Percentiles rank a stretch among this genome's conserved stretches.
phyloP scores from a whole-genome alignment of 805 yeast genomes.

The Danielozyma ontarioensis region DNA sequence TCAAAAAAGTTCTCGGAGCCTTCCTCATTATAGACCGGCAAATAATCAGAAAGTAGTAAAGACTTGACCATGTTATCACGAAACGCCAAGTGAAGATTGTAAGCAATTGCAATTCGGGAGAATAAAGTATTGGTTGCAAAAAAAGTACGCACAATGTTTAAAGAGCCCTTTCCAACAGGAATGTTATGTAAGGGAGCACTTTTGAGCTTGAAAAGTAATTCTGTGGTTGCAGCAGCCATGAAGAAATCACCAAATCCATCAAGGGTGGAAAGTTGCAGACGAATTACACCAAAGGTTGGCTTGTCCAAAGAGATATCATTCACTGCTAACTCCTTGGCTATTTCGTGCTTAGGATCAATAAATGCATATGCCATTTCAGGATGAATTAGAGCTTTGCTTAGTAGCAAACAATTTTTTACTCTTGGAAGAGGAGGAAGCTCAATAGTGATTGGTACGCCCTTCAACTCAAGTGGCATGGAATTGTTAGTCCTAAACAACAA shows the following conservation, averaged over 20 bases:
- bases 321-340: conserved; percentile 14
- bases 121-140: conserved; percentile 35
- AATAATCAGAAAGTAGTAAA: conserved; percentile 19
- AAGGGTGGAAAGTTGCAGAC: conserved; percentile 31
- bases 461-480: conserved; percentile 17
- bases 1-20: conserved; percentile 4
- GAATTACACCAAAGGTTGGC: conserved; percentile 16
- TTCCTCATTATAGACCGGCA: conserved; percentile 20
- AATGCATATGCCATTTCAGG: conserved; percentile 31
- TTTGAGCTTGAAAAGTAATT: conserved; percentile 25
- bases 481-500: neutral
- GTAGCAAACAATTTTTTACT: conserved; percentile 20
- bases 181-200: conserved; percentile 9
- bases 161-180: conserved; percentile 21
- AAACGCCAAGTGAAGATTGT: conserved; percentile 29
- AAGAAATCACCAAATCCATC: conserved; percentile 40
- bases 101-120: conserved; percentile 30
- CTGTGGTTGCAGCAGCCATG: conserved; percentile 32
- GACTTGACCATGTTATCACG: conserved; percentile 22
- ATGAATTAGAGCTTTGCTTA: conserved; percentile 33
- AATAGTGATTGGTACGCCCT: conserved; percentile 18
- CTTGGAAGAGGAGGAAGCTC: conserved; percentile 31
- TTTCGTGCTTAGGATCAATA: conserved; percentile 20
- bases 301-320: conserved; percentile 15
- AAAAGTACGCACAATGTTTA: conserved; percentile 24